A percentile compares a stretch with the other conserved stretches of the same genome.
Evolutionary conservation across 176 grass and related monocot genomes (phyloP).

Genomic region (Rhynchospora pubera): DNA sequence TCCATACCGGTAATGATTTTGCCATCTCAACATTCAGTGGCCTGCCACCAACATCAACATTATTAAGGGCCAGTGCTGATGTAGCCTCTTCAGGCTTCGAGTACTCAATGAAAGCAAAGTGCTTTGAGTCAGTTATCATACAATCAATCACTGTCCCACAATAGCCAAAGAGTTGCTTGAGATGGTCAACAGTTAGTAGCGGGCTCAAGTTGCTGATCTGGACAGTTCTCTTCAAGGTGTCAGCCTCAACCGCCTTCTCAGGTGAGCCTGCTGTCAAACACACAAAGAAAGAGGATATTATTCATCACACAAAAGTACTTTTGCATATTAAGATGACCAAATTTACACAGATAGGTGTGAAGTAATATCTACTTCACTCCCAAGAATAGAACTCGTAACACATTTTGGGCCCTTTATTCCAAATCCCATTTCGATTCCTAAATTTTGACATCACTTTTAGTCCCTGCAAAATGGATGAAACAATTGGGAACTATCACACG

Average conservation of each 20-base stretch:
- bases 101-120: conserved; percentile 84
- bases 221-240: conserved; percentile 73
- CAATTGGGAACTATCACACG: background rate
- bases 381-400: background rate
- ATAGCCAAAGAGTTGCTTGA: conserved; percentile 84
- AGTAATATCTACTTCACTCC: background rate
- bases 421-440: background rate
- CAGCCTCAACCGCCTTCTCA: conserved; percentile 38
- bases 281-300: conserved; percentile 1
- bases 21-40: conserved; percentile 97
- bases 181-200: conserved; percentile 59
- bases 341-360: background rate
- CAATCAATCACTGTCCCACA: conserved; percentile 88
- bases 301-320: background rate
- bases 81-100: conserved; percentile 80
- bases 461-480: background rate
- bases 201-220: conserved; percentile 96
- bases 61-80: conserved; percentile 66
- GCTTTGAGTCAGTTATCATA: conserved; percentile 70
- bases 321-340: too few species aligned
- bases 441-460: background rate
- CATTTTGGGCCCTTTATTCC: background rate
- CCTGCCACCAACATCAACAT: conserved; percentile 70
- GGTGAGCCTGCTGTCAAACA: conserved; percentile 38
- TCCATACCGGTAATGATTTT: conserved; percentile 66